phyloP scores from a whole-genome alignment of 768 basidiomycete species.

The Lactarius deliciosus region DNA sequence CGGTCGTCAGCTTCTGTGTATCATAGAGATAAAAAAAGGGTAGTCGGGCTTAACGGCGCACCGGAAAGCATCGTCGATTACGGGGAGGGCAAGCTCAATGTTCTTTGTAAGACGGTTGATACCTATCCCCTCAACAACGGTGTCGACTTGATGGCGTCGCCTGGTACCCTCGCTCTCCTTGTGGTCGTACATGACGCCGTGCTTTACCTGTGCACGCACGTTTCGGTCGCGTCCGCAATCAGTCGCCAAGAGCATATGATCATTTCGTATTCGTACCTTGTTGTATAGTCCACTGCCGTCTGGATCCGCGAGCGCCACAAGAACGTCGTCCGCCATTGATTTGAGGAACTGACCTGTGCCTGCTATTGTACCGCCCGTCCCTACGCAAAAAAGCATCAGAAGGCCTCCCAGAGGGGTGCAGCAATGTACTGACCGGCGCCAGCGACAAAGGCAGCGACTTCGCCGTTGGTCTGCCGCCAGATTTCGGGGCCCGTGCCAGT shows the following conservation, averaged over 20 bases:
- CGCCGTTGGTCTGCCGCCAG: slow-evolving; percentile 87
- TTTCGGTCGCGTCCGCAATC: background rate
- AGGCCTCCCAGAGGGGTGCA: background rate
- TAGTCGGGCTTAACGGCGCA: slow-evolving; percentile 32
- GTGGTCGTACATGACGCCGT: slow-evolving; percentile 93
- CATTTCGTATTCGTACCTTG: slow-evolving; percentile 51
- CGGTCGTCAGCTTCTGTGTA: slow-evolving; percentile 17
- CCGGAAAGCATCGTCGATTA: slow-evolving; percentile 91
- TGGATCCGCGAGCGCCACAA: slow-evolving; percentile 83
- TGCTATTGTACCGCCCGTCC: slow-evolving; percentile 95
- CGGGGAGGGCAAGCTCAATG: slow-evolving; percentile 77
- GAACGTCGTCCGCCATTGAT: slow-evolving; percentile 60
- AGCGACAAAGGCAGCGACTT: slow-evolving; percentile 79
- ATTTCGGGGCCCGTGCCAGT: slow-evolving; percentile 93
- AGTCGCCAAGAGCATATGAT: background rate
- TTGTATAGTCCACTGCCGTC: slow-evolving; percentile 95
- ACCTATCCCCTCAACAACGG: slow-evolving; percentile 92
- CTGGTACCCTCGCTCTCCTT: slow-evolving; percentile 93
- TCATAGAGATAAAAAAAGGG: slow-evolving; percentile 1
- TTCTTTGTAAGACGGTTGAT: slow-evolving; percentile 94
- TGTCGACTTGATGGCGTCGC: slow-evolving; percentile 91
- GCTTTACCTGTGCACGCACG: slow-evolving; percentile 57
- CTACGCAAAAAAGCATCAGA: slow-evolving; percentile 33
- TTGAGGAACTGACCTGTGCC: slow-evolving; percentile 82
- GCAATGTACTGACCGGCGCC: slow-evolving; percentile 65